Base-by-base conservation (phyloP, 768 basidiomycete species). In the Hericium coralloides region DNA sequence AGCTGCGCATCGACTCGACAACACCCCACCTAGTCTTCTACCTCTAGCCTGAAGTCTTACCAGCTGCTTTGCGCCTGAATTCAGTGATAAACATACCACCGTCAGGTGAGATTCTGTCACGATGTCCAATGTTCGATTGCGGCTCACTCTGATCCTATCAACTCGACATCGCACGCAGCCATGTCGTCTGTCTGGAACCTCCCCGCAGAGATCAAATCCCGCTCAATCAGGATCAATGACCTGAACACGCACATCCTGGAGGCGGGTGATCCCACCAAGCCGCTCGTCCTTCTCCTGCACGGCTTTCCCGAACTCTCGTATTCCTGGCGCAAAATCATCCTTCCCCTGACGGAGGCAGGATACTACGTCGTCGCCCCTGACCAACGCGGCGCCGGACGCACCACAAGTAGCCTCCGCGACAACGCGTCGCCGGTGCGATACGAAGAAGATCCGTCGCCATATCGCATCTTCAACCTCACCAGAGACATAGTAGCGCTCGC, bases 301-400 rank as follows among this genome's bases (percentile, higher is more conserved):
- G 84, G 84, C 43, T 86, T 86, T 65, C 83, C 84, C 10, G 84
- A 85, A 63, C 72, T 85, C 6, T 77, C 83, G 2, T 83, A 80
- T 64, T 85, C 82, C 8, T 86, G 82, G 82, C 74, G 84, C 14
- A 81, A 82, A 58, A 58, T 85, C 38, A 73, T 86, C 36, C 62
- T 68, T 0, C 81, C 81, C 0, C 72, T 86, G 23, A 65, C 79
- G 0, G 60, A 68, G 4, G 70, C 72, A 2, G 83, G 84, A 1
- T 85, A 78, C 67, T 74, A 78, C 54, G 83, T 84, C 63, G 78
- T 85, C 48, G 84, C 83, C 0, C 82, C 82, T 7, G 84, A 87
- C 62, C 72, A 78, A 49, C 71, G 85, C 31, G 83, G 83, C 0
- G 80, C 72, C 53, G 83, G 83, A 2, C 76, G 71, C 45, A 76